Conservation (phyloP, 805 yeast genomes). For the Maudiozyma serrabonitensis region DNA sequence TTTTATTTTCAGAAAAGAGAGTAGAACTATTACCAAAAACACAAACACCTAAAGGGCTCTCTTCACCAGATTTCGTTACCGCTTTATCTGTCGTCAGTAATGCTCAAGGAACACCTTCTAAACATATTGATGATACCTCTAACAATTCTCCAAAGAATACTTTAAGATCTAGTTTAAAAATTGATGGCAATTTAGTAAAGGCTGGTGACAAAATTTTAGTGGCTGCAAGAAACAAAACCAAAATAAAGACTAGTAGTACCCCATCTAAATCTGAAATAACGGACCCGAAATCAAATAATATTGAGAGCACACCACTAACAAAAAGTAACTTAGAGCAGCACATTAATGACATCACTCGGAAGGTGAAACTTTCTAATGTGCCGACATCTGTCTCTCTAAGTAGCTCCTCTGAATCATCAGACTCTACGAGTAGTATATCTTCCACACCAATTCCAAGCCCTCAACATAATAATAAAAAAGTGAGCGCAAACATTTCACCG, state of each 20-base stretch:
- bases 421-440: conserved; percentile 5
- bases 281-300: neutral
- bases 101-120: neutral
- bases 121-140: neutral
- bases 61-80: conserved; percentile 2
- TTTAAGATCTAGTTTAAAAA: neutral
- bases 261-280: neutral
- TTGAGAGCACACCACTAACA: neutral
- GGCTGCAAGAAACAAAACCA: neutral
- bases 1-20: neutral
- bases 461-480: neutral
- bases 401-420: conserved; percentile 10
- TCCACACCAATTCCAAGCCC: conserved; percentile 15
- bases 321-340: neutral
- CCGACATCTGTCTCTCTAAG: conserved; percentile 2
- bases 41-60: neutral
- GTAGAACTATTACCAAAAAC: neutral
- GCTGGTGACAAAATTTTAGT: neutral
- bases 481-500: neutral
- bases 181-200: neutral
- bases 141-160: too few relatives aligned
- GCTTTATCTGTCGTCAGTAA: neutral
- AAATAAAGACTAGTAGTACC: neutral
- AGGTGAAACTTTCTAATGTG: neutral
- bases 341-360: neutral